phyloP scores from a whole-genome alignment of 129 eudicot genomes.

The Calendula officinalis region DNA sequence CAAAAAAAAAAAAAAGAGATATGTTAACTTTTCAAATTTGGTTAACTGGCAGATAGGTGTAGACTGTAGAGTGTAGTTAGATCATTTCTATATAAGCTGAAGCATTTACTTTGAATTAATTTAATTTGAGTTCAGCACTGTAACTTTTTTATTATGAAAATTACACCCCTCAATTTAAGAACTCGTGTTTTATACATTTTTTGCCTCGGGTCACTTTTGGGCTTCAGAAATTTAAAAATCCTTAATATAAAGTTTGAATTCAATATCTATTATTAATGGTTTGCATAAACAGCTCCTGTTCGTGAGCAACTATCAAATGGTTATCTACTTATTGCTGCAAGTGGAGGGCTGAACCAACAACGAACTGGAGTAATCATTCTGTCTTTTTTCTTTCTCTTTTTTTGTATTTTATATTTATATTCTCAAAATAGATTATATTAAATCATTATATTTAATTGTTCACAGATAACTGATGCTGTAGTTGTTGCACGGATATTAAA shows the following conservation, averaged over 20 bases:
- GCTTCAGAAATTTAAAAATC: background rate
- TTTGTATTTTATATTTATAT: background rate
- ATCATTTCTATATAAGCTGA: too few species aligned
- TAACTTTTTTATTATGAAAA: too few species aligned
- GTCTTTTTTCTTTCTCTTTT: slow-evolving; percentile 6
- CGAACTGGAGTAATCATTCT: slow-evolving; percentile 66
- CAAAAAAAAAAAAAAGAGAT: too few species aligned
- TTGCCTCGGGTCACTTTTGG: slow-evolving; percentile 3
- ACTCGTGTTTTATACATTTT: background rate
- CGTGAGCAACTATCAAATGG: slow-evolving; percentile 73
- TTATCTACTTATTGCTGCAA: slow-evolving; percentile 83
- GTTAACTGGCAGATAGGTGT: too few species aligned
- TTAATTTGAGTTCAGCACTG: too few species aligned
- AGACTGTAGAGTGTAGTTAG: too few species aligned
- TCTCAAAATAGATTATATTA: too few species aligned
- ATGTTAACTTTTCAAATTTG: background rate
- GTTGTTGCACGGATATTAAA: slow-evolving; percentile 89
- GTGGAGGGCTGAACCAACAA: slow-evolving; percentile 96
- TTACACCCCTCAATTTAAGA: too few species aligned
- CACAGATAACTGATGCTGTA: slow-evolving; percentile 94
- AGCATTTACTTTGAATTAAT: too few species aligned
- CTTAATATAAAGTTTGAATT: background rate
- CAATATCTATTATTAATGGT: slow-evolving; percentile 4
- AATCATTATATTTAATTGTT: slow-evolving; percentile 14
- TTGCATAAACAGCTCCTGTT: slow-evolving; percentile 57